A percentile compares a stretch with the other conserved stretches of the same genome.
phyloP scores from a whole-genome alignment of 768 basidiomycete species.

The Psilocybe sp. region DNA sequence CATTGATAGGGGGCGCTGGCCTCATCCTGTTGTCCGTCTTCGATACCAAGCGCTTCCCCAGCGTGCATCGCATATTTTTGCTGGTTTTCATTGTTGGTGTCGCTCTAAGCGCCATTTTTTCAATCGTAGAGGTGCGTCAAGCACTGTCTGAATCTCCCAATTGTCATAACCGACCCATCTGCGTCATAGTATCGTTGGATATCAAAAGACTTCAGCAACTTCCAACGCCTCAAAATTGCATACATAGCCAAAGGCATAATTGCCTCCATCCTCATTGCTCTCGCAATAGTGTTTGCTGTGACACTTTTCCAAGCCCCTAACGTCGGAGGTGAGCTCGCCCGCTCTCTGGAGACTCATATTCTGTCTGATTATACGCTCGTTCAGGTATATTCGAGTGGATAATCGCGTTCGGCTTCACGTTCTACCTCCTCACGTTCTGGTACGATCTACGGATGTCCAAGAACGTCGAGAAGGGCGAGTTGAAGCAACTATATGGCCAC shows the following conservation, averaged over 20 bases:
- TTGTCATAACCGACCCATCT: neutral
- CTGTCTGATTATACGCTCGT: neutral
- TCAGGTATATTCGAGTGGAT: constrained; percentile 72
- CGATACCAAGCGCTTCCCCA: constrained; percentile 56
- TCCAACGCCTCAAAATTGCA: constrained; percentile 44
- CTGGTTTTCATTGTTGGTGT: constrained; percentile 75
- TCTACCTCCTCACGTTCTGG: constrained; percentile 71
- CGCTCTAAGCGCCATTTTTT: constrained; percentile 70
- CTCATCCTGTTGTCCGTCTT: constrained; percentile 70
- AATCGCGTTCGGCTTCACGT: constrained; percentile 69
- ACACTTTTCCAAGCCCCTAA: constrained; percentile 41
- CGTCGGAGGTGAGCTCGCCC: constrained; percentile 43
- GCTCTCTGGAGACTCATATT: neutral
- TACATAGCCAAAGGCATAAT: constrained; percentile 65
- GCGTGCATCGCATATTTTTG: constrained; percentile 58
- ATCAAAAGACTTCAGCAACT: constrained; percentile 47
- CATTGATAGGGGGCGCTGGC: constrained; percentile 60
- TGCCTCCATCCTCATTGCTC: constrained; percentile 51
- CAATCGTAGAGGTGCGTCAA: constrained; percentile 55
- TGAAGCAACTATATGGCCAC: constrained; percentile 19
- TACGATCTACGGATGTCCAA: constrained; percentile 67
- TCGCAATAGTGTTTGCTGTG: constrained; percentile 63
- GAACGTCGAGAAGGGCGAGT: constrained; percentile 47
- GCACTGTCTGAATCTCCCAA: neutral
- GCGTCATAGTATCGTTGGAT: constrained; percentile 59